Evolutionary conservation across 805 yeast species (phyloP), one percentile per base, ranked within the genome.

Genomic region (Spathaspora arborariae): DNA sequence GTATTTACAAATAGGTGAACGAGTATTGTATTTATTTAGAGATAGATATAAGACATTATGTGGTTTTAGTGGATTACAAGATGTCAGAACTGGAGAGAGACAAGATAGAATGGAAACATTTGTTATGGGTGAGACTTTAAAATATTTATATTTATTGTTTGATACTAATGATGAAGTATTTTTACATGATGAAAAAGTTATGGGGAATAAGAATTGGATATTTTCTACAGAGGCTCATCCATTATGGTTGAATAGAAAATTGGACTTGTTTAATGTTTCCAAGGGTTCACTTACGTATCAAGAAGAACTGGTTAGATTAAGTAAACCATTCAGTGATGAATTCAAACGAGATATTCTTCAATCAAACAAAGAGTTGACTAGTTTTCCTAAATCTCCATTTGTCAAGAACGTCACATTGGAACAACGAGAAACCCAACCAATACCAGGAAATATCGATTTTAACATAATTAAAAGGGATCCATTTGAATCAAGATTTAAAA

Each of bases 191-290:
- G 37, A 52, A 4, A 26, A 51, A 11, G 38, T 48, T 13, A 68
- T 72, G 75, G 50, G 45, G 7, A 46, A 49, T n/a, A 72, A 81
- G 50, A 77, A 79, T 46, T 74, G 81, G 67, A 53, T 78, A 1
- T 85, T 90, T 63, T 79, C 92, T 10, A 91, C 98, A 0, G 98
- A 91, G 57, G 97, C 91, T 0, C 98, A 91, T 63, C 96, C 96
- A 3, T 62, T 90, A 51, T 88, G 96, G 96, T 71, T 77, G 45
- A 79, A 79, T 41, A 47, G 57, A 38, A 37, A 47, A 26, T 10
- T 56, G 45, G 44, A 45, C 34, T 22, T 37, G 20, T 22, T 41
- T 20, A 19, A 19, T 10, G 18, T 35, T 10, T 9, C n/a, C 38
- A 4, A 20, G 18, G 22, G 22, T 3, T 19, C 40, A 2, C 9